Evolutionary conservation across 2,329 filamentous ascomycete genomes (phyloP), one percentile per base, ranked within the genome.

Genomic region (Xylariaceae sp.): DNA sequence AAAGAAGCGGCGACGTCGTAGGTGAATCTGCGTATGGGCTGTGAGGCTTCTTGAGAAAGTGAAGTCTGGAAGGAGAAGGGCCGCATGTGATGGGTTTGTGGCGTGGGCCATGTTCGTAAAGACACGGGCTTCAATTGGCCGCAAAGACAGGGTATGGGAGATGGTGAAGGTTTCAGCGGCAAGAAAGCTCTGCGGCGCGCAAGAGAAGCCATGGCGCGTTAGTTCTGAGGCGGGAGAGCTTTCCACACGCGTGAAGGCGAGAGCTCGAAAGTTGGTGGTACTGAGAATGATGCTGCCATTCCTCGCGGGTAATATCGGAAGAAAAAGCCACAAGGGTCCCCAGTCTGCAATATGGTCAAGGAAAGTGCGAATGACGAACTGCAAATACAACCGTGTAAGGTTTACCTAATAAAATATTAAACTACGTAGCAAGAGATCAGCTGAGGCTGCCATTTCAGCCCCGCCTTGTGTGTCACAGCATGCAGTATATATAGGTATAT

Each of bases 1-100:
- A 88, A 91, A 5, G 88, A 89, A 6, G 87, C 87, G 31, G 88
- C 86, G 53, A 90, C 79, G 59, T 87, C 79, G 68, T 90, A 91
- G 47, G 81, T 81, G 65, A 89, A 82, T 22, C 65, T 63, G 47
- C 49, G 64, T 52, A 56, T 52, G 17, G 58, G 43, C n/a, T 59
- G 54, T 14, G 55, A 11, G 43, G n/a, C 55, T 54, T 58, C 60
- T 34, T 61, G 66, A 28, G 52, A 61, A 19, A 62, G 56, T 3
- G 49, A 28, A 3, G 57, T 47, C 34, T 65, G 63, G 42, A 52
- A 40, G 33, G 65, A 65, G 51, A 66, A 64, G 51, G 56, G 17
- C 22, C 61, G 61, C 42, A 17, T 51, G 31, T 48, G 54, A 42
- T 51, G 42, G 46, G 39, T 43, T 51, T n/a, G 55, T 17, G 53